Evolutionary conservation across 202 grass and related monocot genomes (phyloP).

Genomic region (Carex sylvatica): DNA sequence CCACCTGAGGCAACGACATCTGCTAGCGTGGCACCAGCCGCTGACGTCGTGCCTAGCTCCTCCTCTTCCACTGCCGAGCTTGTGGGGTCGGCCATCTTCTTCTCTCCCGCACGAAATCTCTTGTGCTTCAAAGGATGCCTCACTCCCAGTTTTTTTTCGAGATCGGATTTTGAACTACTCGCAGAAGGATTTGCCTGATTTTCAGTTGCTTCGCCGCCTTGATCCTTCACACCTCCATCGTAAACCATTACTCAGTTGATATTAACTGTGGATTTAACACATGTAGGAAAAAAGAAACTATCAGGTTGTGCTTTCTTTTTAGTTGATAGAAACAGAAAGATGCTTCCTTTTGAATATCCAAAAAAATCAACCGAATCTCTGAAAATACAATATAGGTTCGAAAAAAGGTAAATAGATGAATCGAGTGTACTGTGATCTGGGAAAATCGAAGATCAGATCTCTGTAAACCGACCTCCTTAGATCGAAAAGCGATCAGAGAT

Average conservation of each 20-base stretch:
- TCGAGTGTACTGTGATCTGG: neutral
- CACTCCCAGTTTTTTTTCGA: constrained; percentile 57
- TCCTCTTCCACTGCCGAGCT: constrained; percentile 17
- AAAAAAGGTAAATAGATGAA: constrained; percentile 3
- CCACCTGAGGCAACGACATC: neutral
- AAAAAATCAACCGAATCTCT: constrained; percentile 1
- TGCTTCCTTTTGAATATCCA: constrained; percentile 15
- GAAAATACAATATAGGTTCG: neutral
- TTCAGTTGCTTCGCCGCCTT: constrained; percentile 33
- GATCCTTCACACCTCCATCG: constrained; percentile 70
- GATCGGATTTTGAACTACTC: constrained; percentile 22
- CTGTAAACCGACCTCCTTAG: constrained; percentile 16
- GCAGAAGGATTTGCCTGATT: constrained; percentile 23
- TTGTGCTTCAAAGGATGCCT: constrained; percentile 56
- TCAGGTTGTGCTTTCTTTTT: neutral
- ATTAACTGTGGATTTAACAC: constrained; percentile 9
- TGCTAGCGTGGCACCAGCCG: neutral
- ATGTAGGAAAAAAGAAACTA: neutral
- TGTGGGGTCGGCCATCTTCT: constrained; percentile 61
- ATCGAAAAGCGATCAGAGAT: constrained; percentile 15
- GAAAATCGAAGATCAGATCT: constrained; percentile 14
- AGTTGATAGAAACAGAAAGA: constrained; percentile 24
- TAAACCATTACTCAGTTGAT: constrained; percentile 48
- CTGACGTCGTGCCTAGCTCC: constrained; percentile 8
- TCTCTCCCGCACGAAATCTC: constrained; percentile 41